Evolutionary conservation across 2,329 filamentous ascomycete genomes (phyloP), one percentile per base, ranked within the genome.

Genomic region (Lithohypha guttulata): DNA sequence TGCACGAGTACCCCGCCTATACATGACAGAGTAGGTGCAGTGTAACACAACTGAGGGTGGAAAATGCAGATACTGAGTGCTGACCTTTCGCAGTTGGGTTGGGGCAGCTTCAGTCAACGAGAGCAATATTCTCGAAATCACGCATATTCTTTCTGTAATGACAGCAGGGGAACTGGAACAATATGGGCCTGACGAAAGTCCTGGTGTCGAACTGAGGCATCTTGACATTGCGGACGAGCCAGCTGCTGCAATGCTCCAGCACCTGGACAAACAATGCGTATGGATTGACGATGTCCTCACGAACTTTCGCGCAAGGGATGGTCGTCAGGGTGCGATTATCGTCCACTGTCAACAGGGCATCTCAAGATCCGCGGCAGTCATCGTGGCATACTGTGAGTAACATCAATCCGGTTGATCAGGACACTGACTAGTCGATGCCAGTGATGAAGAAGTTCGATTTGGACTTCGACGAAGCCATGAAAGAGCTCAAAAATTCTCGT

Each of bases 311-410:
- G 8, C 9, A 38, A 14, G 19, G 13, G 22, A 21, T 15, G 27
- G 9, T 20, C 11, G 41, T 21, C 15, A 18, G 15, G 26, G 20
- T 9, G 47, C 41, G 3, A 42, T 53, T 7, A 29, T 53, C 11
- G 45, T 52, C 13, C 51, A 52, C 43, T 52, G 50, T 29, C 42
- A 40, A 27, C 50, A 52, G 32, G 51, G 50, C 3, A 48, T 52
- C 19, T 52, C 50, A 15, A 48, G 50, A 6, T 50, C 45, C 9
- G 47, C 45, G 5, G 42, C 47, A 13, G 39, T 53, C 15, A 34
- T 51, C 20, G 37, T 52, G 17, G 51, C 42, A 31, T 53, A 48
- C 29, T 35, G 51, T 53, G 39, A 42, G 50, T 48, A 13, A 23
- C 17, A 8, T 35, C 15, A 4, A 18, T 15, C 13, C 20, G 21